Base-by-base conservation (phyloP, 1,284 basidiomycete genomes). In the Boletus calvinii region DNA sequence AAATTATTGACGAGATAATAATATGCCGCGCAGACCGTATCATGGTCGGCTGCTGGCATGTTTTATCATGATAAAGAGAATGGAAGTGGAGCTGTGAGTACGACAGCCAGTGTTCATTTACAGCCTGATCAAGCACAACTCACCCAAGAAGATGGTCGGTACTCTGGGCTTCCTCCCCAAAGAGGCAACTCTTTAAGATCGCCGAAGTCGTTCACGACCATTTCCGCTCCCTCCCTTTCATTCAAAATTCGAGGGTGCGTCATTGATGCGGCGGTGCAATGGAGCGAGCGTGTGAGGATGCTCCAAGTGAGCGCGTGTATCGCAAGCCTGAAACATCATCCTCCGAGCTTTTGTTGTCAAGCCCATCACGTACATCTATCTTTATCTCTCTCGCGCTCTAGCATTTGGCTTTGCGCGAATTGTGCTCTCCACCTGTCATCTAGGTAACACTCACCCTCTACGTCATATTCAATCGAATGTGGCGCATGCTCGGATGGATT, bases 281-380 rank as follows among this genome's bases (percentile, higher is more conserved):
- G 60, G 53, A 60, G 48, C 45, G 5, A 41, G 35, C 50, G 63
- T 66, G 63, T 40, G 63, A 65, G 41, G 47, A 34, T 15, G 12
- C 6, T 11, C 15, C 29, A 46, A 3, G n/a, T 43, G 17, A 9
- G 17, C 35, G 24, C 10, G 18, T 38, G 40, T 24, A 24, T 42
- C 32, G 29, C 17, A 11, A 13, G 26, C 13, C 46, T 44, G 51
- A 63, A 50, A 52, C 48, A 9, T 18, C 39, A 38, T 40, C 29
- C 18, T 47, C n/a, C 9, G 7, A 30, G 24, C 18, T 13, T 5
- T n/a, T 30, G 26, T n/a, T 32, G 41, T 39, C 52, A 38, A 26
- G 9, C 7, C 26, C 13, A 34, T 46, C 44, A 39, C 38, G 41
- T 35, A 52, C n/a, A 4, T 2, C 36, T 34, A 45, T 44, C 44